Evolutionary conservation across 768 basidiomycete species (phyloP).

Genomic region (Pseudohyphozyma bogoriensis): DNA sequence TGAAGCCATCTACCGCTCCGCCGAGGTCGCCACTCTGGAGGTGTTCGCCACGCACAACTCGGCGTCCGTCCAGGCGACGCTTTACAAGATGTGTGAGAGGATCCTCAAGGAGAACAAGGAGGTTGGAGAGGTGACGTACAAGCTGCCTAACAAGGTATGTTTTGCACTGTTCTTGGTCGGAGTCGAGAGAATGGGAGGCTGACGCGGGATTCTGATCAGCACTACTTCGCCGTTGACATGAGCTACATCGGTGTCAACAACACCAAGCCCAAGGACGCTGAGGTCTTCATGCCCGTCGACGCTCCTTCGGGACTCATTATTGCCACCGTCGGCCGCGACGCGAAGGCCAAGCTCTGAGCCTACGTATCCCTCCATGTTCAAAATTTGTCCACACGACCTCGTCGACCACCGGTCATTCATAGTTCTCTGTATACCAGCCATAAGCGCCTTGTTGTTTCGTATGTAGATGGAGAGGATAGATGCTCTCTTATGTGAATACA

Average conservation of each 20-base stretch:
- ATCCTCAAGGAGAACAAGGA: constrained; percentile 57
- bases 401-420: no score
- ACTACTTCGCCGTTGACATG: constrained; percentile 73
- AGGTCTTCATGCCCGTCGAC: constrained; percentile 75
- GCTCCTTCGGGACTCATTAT: constrained; percentile 37
- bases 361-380: no score
- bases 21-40: constrained; percentile 59
- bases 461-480: no score
- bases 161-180: background rate
- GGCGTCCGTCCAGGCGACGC: constrained; percentile 64
- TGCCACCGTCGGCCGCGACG: no score
- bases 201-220: constrained; percentile 44
- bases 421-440: no score
- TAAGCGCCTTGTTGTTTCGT: no score
- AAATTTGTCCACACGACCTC: no score
- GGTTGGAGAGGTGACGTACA: constrained; percentile 56
- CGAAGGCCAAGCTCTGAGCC: background rate
- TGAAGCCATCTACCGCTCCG: constrained; percentile 46
- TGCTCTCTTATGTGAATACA: no score
- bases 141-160: constrained; percentile 56
- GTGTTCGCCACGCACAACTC: constrained; percentile 79
- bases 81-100: constrained; percentile 44
- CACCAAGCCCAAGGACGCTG: constrained; percentile 49
- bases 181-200: no score
- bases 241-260: constrained; percentile 48